Conservation (phyloP, 2,329 filamentous ascomycete genomes). For the Phaeophleospora eucalypticola region DNA sequence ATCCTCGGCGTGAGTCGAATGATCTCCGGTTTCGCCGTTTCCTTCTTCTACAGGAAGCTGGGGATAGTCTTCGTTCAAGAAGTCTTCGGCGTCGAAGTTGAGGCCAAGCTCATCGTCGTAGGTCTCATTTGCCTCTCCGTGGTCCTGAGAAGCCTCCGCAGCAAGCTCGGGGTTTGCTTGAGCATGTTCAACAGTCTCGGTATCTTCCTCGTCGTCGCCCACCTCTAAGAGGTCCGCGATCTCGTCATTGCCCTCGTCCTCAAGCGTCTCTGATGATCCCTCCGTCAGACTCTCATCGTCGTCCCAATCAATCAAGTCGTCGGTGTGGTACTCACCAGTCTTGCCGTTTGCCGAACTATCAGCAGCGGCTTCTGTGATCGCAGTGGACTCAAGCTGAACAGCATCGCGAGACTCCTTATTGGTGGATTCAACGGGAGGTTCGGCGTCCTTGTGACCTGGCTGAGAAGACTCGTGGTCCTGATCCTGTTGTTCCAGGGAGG, state of each 20-base stretch:
- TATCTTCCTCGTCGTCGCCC: constrained; percentile 4
- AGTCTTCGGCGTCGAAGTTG: constrained; percentile 13
- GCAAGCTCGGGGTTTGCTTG: too few species aligned
- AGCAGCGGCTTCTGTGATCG: constrained; percentile 25
- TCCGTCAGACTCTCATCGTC: constrained; percentile 26
- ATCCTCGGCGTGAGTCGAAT: constrained; percentile 5
- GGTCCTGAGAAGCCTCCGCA: background rate
- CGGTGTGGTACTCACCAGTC: constrained; percentile 27
- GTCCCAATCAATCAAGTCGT: constrained; percentile 20
- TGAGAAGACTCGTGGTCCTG: background rate
- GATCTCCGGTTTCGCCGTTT: constrained; percentile 4
- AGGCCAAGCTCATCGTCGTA: background rate
- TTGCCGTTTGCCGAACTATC: constrained; percentile 18
- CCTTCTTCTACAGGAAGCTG: constrained; percentile 9
- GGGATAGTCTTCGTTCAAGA: constrained; percentile 10
- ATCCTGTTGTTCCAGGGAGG: constrained; percentile 12
- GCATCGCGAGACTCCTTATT: constrained; percentile 6
- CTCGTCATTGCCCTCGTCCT: constrained; percentile 19
- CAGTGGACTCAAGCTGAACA: constrained; percentile 17
- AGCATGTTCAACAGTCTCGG: too few species aligned
- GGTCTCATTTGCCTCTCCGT: background rate
- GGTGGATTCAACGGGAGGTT: background rate
- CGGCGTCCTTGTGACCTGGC: background rate
- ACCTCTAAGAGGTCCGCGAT: constrained; percentile 13
- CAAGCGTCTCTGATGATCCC: constrained; percentile 18